A percentile compares a stretch with the other conserved stretches of the same genome.
Evolutionary conservation across 805 yeast species (phyloP).

Genomic region (Cyberlindnera misumaiensis): DNA sequence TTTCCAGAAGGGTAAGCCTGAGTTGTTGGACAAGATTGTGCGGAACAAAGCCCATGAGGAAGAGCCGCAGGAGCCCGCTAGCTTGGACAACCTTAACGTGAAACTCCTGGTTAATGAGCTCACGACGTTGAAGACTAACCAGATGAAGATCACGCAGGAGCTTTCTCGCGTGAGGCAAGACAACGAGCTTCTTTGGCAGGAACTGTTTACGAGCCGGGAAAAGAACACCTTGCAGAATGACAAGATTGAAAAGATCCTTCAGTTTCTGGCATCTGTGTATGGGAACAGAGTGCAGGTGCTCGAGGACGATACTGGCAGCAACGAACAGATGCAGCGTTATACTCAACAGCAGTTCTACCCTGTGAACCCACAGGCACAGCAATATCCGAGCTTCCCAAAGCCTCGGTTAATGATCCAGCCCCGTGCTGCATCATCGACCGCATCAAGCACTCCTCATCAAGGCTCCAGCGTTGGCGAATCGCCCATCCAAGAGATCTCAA

Average conservation of each 20-base stretch:
- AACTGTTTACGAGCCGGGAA: constrained; percentile 76
- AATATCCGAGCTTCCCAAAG: constrained; percentile 9
- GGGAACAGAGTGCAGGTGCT: constrained; percentile 21
- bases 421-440: constrained; percentile 12
- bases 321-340: background rate
- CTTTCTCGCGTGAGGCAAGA: constrained; percentile 76
- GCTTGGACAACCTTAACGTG: constrained; percentile 7
- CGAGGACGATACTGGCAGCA: constrained; percentile 11
- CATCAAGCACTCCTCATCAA: constrained; percentile 1
- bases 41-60: constrained; percentile 50
- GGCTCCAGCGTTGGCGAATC: constrained; percentile 8
- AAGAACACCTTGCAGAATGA: constrained; percentile 81
- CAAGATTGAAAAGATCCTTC: constrained; percentile 78
- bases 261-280: constrained; percentile 73
- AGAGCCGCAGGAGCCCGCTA: constrained; percentile 4
- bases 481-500: constrained; percentile 19
- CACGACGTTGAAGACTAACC: constrained; percentile 61
- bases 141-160: constrained; percentile 77
- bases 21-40: constrained; percentile 75
- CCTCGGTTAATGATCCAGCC: constrained; percentile 19
- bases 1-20: constrained; percentile 73
- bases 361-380: background rate
- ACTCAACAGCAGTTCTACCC: background rate
- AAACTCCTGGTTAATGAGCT: constrained; percentile 37
- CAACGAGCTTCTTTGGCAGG: constrained; percentile 88